phyloP scores from a whole-genome alignment of 352 stramenopile species.

The Thalassiosira mediterranea region DNA sequence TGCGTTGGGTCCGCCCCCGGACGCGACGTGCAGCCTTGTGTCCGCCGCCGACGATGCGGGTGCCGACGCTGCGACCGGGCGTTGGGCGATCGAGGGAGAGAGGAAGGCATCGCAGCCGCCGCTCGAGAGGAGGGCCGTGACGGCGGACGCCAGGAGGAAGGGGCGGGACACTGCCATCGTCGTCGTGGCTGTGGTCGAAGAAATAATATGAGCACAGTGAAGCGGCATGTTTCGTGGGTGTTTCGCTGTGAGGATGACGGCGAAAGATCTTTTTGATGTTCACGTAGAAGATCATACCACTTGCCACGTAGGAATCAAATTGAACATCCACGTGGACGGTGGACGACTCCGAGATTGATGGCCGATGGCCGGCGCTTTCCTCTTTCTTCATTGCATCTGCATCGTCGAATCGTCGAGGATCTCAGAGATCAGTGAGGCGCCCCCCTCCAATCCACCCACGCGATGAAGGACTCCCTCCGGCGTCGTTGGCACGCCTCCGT shows the following conservation, averaged over 20 bases:
- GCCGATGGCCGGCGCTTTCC: too few species aligned
- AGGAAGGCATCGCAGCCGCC: slow-evolving; percentile 25
- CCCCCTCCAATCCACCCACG: too few species aligned
- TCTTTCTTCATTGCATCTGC: too few species aligned
- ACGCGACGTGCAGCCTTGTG: slow-evolving; percentile 8
- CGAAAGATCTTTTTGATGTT: too few species aligned
- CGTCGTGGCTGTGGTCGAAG: neutral
- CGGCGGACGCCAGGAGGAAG: slow-evolving; percentile 3
- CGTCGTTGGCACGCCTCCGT: slow-evolving; percentile 26
- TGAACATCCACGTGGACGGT: too few species aligned
- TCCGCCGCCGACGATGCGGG: slow-evolving; percentile 3
- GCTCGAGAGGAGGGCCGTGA: neutral
- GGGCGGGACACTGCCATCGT: slow-evolving; percentile 8
- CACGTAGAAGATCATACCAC: too few species aligned
- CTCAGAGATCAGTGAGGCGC: too few species aligned
- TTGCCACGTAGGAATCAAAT: too few species aligned
- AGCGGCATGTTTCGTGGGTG: too few species aligned
- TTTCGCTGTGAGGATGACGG: too few species aligned
- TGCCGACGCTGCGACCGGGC: neutral
- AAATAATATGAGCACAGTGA: neutral
- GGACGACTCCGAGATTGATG: too few species aligned
- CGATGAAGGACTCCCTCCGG: slow-evolving; percentile 20
- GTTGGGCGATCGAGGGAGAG: slow-evolving; percentile 1
- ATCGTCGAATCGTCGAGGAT: too few species aligned
- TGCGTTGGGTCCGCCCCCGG: neutral